Conservation (phyloP, 148 eudicot genomes). For the Diospyros kaki region DNA sequence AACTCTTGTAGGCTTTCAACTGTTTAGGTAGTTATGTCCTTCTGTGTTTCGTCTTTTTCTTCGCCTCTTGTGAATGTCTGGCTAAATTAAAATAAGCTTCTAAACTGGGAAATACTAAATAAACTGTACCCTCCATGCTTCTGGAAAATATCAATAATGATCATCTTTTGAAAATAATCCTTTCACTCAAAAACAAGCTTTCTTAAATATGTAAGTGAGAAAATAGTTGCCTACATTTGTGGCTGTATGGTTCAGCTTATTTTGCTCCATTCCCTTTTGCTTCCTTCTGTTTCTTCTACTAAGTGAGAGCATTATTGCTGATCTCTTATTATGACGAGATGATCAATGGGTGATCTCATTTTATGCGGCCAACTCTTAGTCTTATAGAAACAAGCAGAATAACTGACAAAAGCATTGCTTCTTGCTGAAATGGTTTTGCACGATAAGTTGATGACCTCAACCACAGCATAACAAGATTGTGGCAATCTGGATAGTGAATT, state of each 20-base stretch:
- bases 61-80: not conserved
- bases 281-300: not conserved
- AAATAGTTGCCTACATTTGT: not conserved
- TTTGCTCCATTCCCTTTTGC: not conserved
- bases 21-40: not conserved
- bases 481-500: too few relatives aligned
- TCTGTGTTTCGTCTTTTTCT: not conserved
- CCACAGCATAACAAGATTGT: too few relatives aligned
- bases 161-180: not conserved
- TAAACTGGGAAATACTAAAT: not conserved
- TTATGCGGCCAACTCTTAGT: not conserved
- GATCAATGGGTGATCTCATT: not conserved
- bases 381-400: not conserved
- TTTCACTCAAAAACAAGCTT: not conserved
- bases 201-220: not conserved
- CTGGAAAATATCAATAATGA: not conserved
- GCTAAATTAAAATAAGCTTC: not conserved
- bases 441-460: too few relatives aligned
- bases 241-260: not conserved
- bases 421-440: too few relatives aligned
- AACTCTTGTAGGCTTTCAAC: not conserved
- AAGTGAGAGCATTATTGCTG: not conserved
- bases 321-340: not conserved
- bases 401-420: not conserved
- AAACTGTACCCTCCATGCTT: not conserved